Conservation (phyloP, 1,284 basidiomycete genomes). For the Pulveroboletus sp. region DNA sequence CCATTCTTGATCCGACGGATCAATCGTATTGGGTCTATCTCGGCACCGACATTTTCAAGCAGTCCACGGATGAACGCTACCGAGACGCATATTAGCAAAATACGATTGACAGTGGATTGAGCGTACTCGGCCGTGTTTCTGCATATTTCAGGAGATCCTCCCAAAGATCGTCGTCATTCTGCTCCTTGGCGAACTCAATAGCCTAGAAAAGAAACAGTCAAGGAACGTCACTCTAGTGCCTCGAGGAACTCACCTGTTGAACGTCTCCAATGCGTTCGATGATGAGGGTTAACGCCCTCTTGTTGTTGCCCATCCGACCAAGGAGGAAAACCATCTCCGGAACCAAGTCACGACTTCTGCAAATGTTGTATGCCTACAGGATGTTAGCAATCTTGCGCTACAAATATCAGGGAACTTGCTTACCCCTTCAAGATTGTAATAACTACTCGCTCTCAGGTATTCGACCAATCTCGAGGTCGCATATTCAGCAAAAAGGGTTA, state of each 20-base stretch:
- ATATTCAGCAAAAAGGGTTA: conserved; percentile 91
- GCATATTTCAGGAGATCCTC: conserved; percentile 94
- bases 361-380: conserved; percentile 82
- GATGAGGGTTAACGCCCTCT: conserved; percentile 90
- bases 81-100: not conserved
- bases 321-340: conserved; percentile 98
- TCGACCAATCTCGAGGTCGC: conserved; percentile 80
- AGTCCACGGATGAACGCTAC: conserved; percentile 92
- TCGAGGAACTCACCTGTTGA: conserved; percentile 57
- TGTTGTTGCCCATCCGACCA: conserved; percentile 97
- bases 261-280: conserved; percentile 96
- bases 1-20: conserved; percentile 95
- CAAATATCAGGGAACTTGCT: conserved; percentile 15
- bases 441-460: conserved; percentile 89
- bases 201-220: conserved; percentile 52
- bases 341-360: conserved; percentile 84
- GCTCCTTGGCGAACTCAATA: conserved; percentile 98
- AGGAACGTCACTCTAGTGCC: not conserved
- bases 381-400: not conserved
- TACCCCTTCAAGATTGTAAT: conserved; percentile 88
- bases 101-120: not conserved
- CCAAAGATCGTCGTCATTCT: conserved; percentile 97
- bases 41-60: conserved; percentile 93
- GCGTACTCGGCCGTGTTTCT: conserved; percentile 83
- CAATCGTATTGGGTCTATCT: conserved; percentile 93